Conservation (phyloP, 257 asterid species). For the Plantago elongata region DNA sequence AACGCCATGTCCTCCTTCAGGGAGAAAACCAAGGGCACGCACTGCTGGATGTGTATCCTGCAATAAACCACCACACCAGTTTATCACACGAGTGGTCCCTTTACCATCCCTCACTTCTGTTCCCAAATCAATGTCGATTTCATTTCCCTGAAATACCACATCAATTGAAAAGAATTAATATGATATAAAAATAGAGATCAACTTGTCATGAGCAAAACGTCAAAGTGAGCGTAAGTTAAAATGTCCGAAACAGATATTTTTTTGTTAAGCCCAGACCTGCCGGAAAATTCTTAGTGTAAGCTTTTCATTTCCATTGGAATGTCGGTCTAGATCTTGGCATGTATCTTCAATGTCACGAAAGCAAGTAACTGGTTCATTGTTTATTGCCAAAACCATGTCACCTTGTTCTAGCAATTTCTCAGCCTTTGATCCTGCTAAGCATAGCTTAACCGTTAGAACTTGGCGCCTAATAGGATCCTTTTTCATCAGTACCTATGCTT, state of each 20-base stretch:
- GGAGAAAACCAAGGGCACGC: conserved; percentile 94
- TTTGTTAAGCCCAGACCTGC: conserved; percentile 44
- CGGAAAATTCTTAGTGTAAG: conserved; percentile 82
- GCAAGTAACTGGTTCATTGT: conserved; percentile 84
- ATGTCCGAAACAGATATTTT: not conserved
- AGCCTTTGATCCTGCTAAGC: conserved; percentile 88
- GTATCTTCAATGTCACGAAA: conserved; percentile 81
- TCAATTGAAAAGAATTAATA: not conserved
- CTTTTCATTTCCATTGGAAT: conserved; percentile 40
- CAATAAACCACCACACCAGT: conserved; percentile 90
- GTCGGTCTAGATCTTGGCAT: conserved; percentile 61
- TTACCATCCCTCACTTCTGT: conserved; percentile 92
- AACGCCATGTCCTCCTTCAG: conserved; percentile 96
- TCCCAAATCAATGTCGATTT: conserved; percentile 76
- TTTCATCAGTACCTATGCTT: conserved; percentile 68
- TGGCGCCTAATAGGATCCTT: conserved; percentile 91
- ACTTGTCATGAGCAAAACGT: conserved; percentile 12
- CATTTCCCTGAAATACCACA: conserved; percentile 60
- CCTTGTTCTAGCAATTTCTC: conserved; percentile 56
- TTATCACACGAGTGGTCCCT: conserved; percentile 76
- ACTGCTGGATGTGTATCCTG: conserved; percentile 94
- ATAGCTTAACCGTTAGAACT: conserved; percentile 85
- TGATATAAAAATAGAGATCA: not conserved
- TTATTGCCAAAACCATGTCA: conserved; percentile 92
- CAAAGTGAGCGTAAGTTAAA: conserved; percentile 1